phyloP scores from a whole-genome alignment of 768 basidiomycete genomes.

The Boletus vermiculosoides region DNA sequence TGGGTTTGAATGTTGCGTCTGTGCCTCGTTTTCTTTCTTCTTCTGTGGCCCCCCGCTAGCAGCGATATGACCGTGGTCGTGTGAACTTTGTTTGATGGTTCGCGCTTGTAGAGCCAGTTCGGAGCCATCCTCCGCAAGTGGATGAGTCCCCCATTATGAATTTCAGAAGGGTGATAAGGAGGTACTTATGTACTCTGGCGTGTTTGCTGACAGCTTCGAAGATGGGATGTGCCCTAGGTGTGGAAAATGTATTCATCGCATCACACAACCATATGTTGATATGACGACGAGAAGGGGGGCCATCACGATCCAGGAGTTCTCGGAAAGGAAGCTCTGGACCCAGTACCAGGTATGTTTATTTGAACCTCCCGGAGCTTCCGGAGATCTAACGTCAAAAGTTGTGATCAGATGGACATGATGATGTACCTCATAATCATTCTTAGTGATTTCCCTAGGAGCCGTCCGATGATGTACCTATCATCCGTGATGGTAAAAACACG shows the following conservation, averaged over 20 bases:
- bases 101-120: no score
- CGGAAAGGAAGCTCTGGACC: background rate
- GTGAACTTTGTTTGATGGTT: no score
- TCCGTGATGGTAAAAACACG: background rate
- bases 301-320: background rate
- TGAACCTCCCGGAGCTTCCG: background rate
- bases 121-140: slow-evolving; percentile 42
- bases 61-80: background rate
- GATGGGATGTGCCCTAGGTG: no score
- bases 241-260: no score
- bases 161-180: slow-evolving; percentile 59
- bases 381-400: background rate
- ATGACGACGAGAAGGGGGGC: background rate
- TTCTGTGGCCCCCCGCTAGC: background rate
- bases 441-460: background rate
- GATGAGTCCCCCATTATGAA: slow-evolving; percentile 60
- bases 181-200: slow-evolving; percentile 54
- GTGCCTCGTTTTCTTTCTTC: background rate
- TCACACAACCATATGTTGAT: no score
- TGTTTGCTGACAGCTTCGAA: slow-evolving; percentile 46
- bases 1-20: slow-evolving; percentile 19
- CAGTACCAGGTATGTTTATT: background rate
- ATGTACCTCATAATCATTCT: background rate
- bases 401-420: background rate
- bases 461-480: background rate